These are phyloP conservation scores for Ambrosia artemisiifolia DNA, from an alignment of 129 eudicot species.

Conservation along the genomic window DNA sequence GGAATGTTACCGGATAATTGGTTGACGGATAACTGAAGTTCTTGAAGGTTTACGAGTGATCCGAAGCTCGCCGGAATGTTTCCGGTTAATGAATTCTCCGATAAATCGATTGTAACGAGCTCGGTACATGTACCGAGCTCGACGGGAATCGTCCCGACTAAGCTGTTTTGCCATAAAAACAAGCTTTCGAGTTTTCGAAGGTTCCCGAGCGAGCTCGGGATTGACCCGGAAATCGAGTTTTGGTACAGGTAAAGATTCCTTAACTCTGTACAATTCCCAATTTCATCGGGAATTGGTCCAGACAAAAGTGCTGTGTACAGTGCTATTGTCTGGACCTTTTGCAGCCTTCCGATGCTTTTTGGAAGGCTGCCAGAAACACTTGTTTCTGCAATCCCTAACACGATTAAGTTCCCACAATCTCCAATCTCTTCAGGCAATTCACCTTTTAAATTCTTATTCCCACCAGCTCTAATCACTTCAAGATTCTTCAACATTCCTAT, in stretches of 20 bases:
- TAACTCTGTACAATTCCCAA: slow-evolving; percentile 74
- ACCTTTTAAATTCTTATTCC: slow-evolving; percentile 80
- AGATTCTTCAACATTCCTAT: slow-evolving; percentile 62
- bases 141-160: slow-evolving; percentile 67
- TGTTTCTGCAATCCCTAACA: slow-evolving; percentile 88
- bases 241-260: slow-evolving; percentile 71
- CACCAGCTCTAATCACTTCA: slow-evolving; percentile 78
- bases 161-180: slow-evolving; percentile 81
- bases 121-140: slow-evolving; percentile 70
- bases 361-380: slow-evolving; percentile 78
- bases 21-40: slow-evolving; percentile 79
- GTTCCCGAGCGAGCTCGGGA: slow-evolving; percentile 58
- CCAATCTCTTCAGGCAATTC: slow-evolving; percentile 81
- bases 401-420: slow-evolving; percentile 54
- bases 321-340: slow-evolving; percentile 68
- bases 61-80: slow-evolving; percentile 75
- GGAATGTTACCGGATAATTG: slow-evolving; percentile 79
- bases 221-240: slow-evolving; percentile 73
- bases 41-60: slow-evolving; percentile 45
- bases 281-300: slow-evolving; percentile 82
- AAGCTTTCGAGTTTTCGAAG: slow-evolving; percentile 69
- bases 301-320: slow-evolving; percentile 68
- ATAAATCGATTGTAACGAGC: slow-evolving; percentile 61
- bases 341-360: slow-evolving; percentile 58
- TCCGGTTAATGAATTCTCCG: slow-evolving; percentile 71